Evolutionary conservation across 192 early-diverging fungal species (phyloP).

Genomic region (Chytriomyces confervae): DNA sequence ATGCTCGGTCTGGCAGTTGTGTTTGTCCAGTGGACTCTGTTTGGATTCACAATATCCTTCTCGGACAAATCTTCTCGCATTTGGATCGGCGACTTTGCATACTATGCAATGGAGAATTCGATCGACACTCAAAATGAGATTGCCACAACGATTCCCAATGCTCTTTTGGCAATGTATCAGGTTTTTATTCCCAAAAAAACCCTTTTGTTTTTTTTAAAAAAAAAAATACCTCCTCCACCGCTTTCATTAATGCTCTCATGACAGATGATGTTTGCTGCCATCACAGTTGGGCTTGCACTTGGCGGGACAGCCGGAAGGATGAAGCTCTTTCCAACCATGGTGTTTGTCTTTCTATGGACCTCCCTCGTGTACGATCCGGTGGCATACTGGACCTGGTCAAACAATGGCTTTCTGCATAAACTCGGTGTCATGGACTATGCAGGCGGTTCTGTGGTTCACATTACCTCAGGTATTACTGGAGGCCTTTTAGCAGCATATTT

Average conservation of each 20-base stretch:
- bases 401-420: conserved; percentile 77
- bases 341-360: conserved; percentile 81
- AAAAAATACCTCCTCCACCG: too few relatives aligned
- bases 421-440: conserved; percentile 77
- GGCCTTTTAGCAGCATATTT: conserved; percentile 82
- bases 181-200: too few relatives aligned
- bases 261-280: conserved; percentile 90
- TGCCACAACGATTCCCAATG: conserved; percentile 20
- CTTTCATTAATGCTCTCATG: too few relatives aligned
- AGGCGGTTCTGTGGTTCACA: conserved; percentile 83
- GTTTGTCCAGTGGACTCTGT: conserved; percentile 67
- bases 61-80: conserved; percentile 48
- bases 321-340: conserved; percentile 76
- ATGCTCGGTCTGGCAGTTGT: conserved; percentile 80
- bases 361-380: conserved; percentile 93
- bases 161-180: conserved; percentile 54
- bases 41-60: conserved; percentile 17
- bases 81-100: conserved; percentile 83
- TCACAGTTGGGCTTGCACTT: conserved; percentile 86
- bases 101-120: conserved; percentile 70
- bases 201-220: too few relatives aligned
- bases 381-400: conserved; percentile 95
- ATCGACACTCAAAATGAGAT: conserved; percentile 8
- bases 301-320: conserved; percentile 89
- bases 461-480: conserved; percentile 79